phyloP scores from a whole-genome alignment of 495 filamentous ascomycete genomes.

The Cetradonia linearis region DNA sequence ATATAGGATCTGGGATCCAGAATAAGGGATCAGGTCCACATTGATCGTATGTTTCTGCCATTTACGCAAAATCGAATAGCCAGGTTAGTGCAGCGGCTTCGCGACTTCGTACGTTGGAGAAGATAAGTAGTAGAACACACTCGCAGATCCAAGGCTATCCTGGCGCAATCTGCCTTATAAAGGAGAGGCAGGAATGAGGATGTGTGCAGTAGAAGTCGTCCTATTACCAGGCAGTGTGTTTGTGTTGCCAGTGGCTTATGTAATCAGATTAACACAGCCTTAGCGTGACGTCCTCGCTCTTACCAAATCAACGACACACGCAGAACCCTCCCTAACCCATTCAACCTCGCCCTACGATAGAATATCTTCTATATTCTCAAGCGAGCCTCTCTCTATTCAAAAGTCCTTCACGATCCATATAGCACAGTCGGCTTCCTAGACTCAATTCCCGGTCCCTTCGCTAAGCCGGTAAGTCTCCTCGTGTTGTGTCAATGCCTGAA shows the following conservation, averaged over 20 bases:
- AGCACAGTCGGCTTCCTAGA: neutral
- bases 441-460: neutral
- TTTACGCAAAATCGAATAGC: neutral
- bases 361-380: neutral
- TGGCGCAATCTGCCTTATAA: neutral
- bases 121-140: neutral
- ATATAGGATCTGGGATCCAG: neutral
- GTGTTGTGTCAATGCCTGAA: neutral
- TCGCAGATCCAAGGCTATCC: neutral
- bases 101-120: neutral
- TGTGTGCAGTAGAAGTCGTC: neutral
- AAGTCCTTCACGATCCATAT: neutral
- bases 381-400: neutral
- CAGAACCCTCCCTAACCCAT: neutral
- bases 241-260: neutral
- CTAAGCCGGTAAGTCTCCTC: conserved; percentile 1
- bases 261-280: conserved; percentile 8
- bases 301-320: conserved; percentile 10
- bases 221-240: neutral
- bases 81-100: neutral
- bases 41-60: neutral
- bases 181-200: conserved; percentile 1
- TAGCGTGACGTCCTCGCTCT: conserved; percentile 11
- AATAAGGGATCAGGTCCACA: neutral
- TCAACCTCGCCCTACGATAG: neutral